These are phyloP conservation scores for Capsaspora owczarzaki DNA, from an alignment of 78 protist species.

Conservation along the genomic window DNA sequence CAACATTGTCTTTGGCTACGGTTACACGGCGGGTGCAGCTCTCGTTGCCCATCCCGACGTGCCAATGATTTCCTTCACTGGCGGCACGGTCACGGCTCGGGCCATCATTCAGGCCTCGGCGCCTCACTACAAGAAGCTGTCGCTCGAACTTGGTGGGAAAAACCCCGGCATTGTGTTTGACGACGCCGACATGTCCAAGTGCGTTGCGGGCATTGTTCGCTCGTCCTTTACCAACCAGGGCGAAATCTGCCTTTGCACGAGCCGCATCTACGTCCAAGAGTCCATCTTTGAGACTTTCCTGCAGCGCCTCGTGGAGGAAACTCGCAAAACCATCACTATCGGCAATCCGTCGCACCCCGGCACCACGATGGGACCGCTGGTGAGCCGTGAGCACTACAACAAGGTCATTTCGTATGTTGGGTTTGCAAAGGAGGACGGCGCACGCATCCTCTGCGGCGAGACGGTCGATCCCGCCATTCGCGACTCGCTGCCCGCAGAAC, in stretches of 20 bases:
- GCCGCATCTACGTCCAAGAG: conserved; percentile 65
- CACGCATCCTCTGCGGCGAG: conserved; percentile 21
- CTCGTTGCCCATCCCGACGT: conserved; percentile 57
- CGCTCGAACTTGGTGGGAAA: conserved; percentile 88
- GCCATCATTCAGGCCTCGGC: conserved; percentile 32
- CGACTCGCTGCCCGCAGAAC: conserved; percentile 8
- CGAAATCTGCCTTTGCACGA: conserved; percentile 80
- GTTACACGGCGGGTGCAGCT: conserved; percentile 42
- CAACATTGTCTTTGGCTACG: conserved; percentile 43
- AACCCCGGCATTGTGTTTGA: conserved; percentile 68
- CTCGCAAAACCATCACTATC: conserved; percentile 16
- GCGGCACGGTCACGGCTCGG: conserved; percentile 73
- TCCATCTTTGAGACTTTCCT: conserved; percentile 62
- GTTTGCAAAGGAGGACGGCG: conserved; percentile 65
- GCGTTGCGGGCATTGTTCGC: conserved; percentile 16
- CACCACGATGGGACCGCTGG: conserved; percentile 60
- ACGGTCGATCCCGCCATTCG: neutral
- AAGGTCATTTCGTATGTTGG: conserved; percentile 56
- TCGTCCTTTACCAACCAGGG: conserved; percentile 48
- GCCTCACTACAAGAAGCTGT: conserved; percentile 56
- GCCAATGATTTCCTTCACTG: conserved; percentile 72
- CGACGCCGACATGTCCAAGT: conserved; percentile 31
- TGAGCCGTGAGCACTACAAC: conserved; percentile 46
- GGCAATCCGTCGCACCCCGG: conserved; percentile 54
- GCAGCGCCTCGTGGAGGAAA: conserved; percentile 31